Percentiles rank a stretch among this genome's conserved stretches.
These are phyloP conservation scores for Psilocybe mexicana DNA, from an alignment of 1,284 basidiomycete species.

Conservation along the genomic window DNA sequence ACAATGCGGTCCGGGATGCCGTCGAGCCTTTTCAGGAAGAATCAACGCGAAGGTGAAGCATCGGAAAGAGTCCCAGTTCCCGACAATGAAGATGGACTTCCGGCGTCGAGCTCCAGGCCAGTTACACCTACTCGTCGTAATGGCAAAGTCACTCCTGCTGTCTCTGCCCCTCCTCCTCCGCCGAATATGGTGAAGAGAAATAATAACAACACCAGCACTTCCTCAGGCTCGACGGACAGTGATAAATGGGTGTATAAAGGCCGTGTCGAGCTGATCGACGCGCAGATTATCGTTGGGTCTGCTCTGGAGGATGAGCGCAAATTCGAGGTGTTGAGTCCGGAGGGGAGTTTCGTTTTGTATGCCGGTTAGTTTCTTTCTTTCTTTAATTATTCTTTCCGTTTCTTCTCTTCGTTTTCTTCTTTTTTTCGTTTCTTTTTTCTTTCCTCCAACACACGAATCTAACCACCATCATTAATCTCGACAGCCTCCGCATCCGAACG, in stretches of 20 bases:
- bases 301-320: conserved; percentile 49
- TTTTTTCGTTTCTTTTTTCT: too few species aligned
- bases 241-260: conserved; percentile 74
- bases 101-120: too few species aligned
- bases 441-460: too few species aligned
- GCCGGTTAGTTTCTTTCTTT: conserved; percentile 50
- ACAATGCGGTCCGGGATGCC: not conserved
- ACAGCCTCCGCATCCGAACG: conserved; percentile 58
- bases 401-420: not conserved
- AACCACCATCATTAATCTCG: too few species aligned
- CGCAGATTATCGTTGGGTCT: conserved; percentile 72
- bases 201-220: conserved; percentile 15
- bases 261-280: conserved; percentile 66
- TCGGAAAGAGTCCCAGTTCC: too few species aligned
- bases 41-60: too few species aligned
- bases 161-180: conserved; percentile 25
- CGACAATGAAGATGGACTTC: too few species aligned
- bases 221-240: conserved; percentile 34
- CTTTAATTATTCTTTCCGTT: not conserved
- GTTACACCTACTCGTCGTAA: too few species aligned
- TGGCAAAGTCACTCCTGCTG: too few species aligned
- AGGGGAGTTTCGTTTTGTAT: conserved; percentile 76
- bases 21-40: too few species aligned
- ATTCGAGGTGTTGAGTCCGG: conserved; percentile 76
- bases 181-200: conserved; percentile 42